Percentiles rank a stretch among this genome's conserved stretches.
Conservation (phyloP, 306 rosid genomes). For the Boehmeria nivea region DNA sequence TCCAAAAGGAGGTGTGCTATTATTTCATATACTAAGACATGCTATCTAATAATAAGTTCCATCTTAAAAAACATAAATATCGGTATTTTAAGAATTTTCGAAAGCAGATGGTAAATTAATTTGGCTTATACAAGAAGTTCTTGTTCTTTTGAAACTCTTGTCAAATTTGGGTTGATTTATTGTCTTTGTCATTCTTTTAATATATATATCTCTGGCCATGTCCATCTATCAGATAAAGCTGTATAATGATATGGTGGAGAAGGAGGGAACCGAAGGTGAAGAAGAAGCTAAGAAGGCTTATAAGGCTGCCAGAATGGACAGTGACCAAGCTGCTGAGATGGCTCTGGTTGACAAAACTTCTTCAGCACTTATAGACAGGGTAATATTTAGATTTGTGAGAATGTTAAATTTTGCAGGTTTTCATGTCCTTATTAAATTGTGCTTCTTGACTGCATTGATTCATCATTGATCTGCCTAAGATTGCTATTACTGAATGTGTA, state of each 20-base stretch:
- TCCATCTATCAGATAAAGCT: constrained; percentile 64
- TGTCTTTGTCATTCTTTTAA: not conserved
- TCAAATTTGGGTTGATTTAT: not conserved
- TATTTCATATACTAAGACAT: no score
- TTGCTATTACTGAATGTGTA: no score
- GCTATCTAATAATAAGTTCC: no score
- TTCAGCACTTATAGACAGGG: constrained; percentile 78
- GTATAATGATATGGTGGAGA: constrained; percentile 79
- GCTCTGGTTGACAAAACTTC: constrained; percentile 59
- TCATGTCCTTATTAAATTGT: not conserved
- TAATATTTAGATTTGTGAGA: constrained; percentile 21
- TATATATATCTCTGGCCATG: constrained; percentile 9
- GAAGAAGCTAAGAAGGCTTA: constrained; percentile 73
- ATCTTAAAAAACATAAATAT: no score
- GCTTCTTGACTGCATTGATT: no score
- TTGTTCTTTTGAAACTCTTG: not conserved
- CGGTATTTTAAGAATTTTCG: not conserved
- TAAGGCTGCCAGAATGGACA: constrained; percentile 80
- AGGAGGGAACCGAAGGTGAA: constrained; percentile 63
- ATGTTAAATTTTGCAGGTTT: not conserved
- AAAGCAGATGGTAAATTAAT: not conserved
- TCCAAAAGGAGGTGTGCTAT: constrained; percentile 75
- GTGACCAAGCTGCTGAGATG: constrained; percentile 37
- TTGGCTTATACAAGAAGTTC: no score
- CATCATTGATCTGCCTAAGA: no score